Evolutionary conservation across 345 rosid species (phyloP).

Genomic region (Populus davidiana): DNA sequence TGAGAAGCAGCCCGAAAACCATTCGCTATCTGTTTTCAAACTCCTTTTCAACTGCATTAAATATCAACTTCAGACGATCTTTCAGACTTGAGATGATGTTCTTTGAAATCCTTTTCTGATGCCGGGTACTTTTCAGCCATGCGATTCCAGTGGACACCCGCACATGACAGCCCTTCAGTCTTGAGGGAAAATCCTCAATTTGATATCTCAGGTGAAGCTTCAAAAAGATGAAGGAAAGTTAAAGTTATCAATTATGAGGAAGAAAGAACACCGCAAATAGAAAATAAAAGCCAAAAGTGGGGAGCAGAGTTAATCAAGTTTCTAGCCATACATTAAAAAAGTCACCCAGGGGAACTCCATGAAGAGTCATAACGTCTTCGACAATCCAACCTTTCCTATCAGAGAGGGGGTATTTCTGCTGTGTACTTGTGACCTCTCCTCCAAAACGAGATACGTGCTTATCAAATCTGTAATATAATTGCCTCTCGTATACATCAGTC

Average conservation of each 20-base stretch:
- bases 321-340: slow-evolving; percentile 57
- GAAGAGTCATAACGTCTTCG: slow-evolving; percentile 92
- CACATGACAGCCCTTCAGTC: slow-evolving; percentile 52
- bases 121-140: slow-evolving; percentile 86
- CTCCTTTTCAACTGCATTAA: slow-evolving; percentile 71
- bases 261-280: background rate
- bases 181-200: slow-evolving; percentile 60
- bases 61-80: slow-evolving; percentile 64
- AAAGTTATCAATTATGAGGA: background rate
- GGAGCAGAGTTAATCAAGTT: background rate
- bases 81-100: slow-evolving; percentile 60
- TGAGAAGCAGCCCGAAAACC: background rate
- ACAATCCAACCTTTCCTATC: slow-evolving; percentile 75
- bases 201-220: slow-evolving; percentile 87
- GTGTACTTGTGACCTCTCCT: slow-evolving; percentile 94
- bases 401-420: slow-evolving; percentile 64
- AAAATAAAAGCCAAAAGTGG: background rate
- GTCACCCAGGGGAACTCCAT: slow-evolving; percentile 91
- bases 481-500: slow-evolving; percentile 72
- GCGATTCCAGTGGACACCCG: slow-evolving; percentile 70
- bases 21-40: slow-evolving; percentile 41
- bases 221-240: slow-evolving; percentile 10
- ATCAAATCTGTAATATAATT: slow-evolving; percentile 74
- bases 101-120: slow-evolving; percentile 75
- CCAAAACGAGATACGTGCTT: slow-evolving; percentile 67